Evolutionary conservation across 495 filamentous ascomycete species (phyloP), one percentile per base, ranked within the genome.

Genomic region (Penicillium flavigenum): DNA sequence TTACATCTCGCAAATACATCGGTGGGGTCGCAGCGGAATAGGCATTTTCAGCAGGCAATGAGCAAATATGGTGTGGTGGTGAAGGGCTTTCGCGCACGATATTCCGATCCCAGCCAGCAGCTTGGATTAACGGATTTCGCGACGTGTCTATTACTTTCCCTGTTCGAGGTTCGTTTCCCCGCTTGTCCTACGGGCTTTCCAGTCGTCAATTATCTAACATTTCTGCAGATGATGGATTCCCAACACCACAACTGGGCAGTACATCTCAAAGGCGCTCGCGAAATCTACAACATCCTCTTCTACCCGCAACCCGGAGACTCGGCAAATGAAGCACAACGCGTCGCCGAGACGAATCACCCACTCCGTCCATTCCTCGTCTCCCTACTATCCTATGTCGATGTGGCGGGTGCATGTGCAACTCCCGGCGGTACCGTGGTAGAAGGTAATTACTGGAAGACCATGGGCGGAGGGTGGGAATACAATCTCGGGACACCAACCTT

Each of bases 1-100:
- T 63, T 77, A 27, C 74, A 77, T 55, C 63, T 75, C n/a, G 72
- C 74, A 16, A 77, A 77, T 42, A 75, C 74, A 1, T 72, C 72
- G 6, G 57, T 45, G 6, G 72, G 71, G 8, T 62, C 61, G 19
- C 58, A 74, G 42, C 68, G 70, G 20, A 74, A 69, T 53, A 60
- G 47, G 11, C 74, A 77, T 60, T 72, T 75, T 29, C 72, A 77
- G 48, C 63, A 72, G n/a, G 74, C 74, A 0, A 75, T 77, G 69
- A 62, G 70, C 6, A 72, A 74, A 53, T 77, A 77, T 27, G 72
- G 72, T 2, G 63, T 72, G 38, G 72, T 74, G 0, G 72, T 77
- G 22, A 71, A 72, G 51, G 63, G 67, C 1, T 74, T 77, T 27
- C 61, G 74, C 2, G 62, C 64, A 4, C 57, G 69, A 19, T 72